Percentiles rank a stretch among this genome's conserved stretches.
These are phyloP conservation scores for Diatrype stigma DNA, from an alignment of 2,329 filamentous ascomycete genomes.

Conservation along the genomic window DNA sequence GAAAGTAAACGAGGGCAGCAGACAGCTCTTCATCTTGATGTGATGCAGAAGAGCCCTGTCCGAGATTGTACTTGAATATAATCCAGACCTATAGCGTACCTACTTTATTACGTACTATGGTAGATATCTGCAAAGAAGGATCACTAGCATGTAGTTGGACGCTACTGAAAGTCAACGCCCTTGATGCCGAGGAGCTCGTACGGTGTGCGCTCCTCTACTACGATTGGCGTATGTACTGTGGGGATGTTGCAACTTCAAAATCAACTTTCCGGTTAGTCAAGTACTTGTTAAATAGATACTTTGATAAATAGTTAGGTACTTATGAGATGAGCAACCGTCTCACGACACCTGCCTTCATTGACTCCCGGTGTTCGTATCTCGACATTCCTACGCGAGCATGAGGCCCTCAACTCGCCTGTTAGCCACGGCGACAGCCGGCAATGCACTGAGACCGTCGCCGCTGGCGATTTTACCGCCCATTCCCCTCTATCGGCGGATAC, in stretches of 20 bases:
- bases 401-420: slow-evolving; percentile 19
- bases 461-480: slow-evolving; percentile 81
- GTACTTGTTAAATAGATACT: too few species aligned
- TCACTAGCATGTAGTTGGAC: too few species aligned
- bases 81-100: too few species aligned
- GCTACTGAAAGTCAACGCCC: too few species aligned
- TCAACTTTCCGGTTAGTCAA: background rate
- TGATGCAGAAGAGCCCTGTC: background rate
- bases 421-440: slow-evolving; percentile 20
- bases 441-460: slow-evolving; percentile 22
- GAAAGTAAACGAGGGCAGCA: background rate
- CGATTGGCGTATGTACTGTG: background rate
- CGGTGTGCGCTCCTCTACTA: background rate
- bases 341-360: background rate
- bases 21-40: background rate
- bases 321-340: too few species aligned
- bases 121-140: too few species aligned
- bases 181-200: too few species aligned
- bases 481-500: slow-evolving; percentile 79
- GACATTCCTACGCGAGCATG: slow-evolving; percentile 10
- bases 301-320: too few species aligned
- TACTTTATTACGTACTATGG: too few species aligned
- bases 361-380: background rate
- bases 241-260: background rate
- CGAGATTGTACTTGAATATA: too few species aligned